A percentile compares a stretch with the other conserved stretches of the same genome.
These are phyloP conservation scores for Furcasterigmium sp. DNA, from an alignment of 2,329 filamentous ascomycete genomes.

Conservation along the genomic window DNA sequence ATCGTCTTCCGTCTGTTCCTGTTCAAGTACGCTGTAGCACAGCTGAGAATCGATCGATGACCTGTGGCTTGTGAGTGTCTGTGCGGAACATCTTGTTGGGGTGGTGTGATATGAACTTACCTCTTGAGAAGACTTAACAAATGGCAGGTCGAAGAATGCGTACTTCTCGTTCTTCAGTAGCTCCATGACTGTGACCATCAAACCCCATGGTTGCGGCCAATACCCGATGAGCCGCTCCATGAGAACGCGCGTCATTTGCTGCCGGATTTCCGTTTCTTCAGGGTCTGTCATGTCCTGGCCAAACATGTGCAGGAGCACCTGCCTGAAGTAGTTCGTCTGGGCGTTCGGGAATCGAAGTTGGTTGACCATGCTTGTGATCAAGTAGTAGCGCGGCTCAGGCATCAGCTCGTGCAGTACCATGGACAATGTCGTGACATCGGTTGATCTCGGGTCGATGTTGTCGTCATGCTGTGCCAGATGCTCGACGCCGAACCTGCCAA, in stretches of 20 bases:
- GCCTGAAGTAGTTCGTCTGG: conserved; percentile 90
- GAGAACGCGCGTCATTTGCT: conserved; percentile 85
- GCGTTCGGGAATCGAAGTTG: conserved; percentile 87
- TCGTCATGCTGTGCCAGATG: conserved; percentile 51
- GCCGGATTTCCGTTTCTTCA: conserved; percentile 76
- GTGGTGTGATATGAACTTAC: conserved; percentile 39
- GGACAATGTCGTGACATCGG: conserved; percentile 68
- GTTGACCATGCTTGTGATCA: conserved; percentile 81
- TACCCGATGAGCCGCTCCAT: conserved; percentile 83
- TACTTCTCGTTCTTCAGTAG: conserved; percentile 88
- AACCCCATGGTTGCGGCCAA: conserved; percentile 92
- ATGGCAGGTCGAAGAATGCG: conserved; percentile 87
- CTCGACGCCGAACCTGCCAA: conserved; percentile 68
- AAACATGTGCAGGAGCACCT: conserved; percentile 79
- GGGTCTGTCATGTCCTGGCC: conserved; percentile 67
- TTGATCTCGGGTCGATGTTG: conserved; percentile 58
- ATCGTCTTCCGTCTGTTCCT: background rate
- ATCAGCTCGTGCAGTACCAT: conserved; percentile 70
- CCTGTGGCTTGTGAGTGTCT: too few species aligned
- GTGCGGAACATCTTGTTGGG: background rate
- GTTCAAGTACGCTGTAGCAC: conserved; percentile 5
- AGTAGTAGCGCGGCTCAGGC: conserved; percentile 76
- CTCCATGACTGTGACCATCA: conserved; percentile 83
- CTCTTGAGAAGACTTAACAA: conserved; percentile 85
- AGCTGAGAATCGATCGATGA: conserved; percentile 13